These are phyloP conservation scores for Phaeoacremonium minimum DNA, from an alignment of 2,329 filamentous ascomycete genomes.

Conservation along the genomic window DNA sequence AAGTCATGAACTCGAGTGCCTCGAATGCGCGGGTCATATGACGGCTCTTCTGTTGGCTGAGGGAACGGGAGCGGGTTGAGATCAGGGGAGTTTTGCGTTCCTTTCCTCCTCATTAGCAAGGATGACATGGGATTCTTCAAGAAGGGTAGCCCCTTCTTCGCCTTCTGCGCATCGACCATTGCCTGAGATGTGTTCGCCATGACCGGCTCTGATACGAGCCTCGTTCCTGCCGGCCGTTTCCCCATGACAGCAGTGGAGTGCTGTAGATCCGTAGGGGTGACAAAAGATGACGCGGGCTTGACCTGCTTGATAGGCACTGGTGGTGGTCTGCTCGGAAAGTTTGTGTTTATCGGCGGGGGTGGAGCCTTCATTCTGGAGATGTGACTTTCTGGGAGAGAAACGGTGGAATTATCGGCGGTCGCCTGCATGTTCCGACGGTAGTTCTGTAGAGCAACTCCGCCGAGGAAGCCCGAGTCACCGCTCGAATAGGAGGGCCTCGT, in stretches of 20 bases:
- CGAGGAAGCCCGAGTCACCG: constrained; percentile 44
- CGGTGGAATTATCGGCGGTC: constrained; percentile 7
- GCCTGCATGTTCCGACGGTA: constrained; percentile 31
- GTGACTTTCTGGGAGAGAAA: constrained; percentile 16
- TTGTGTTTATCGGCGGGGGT: constrained; percentile 29
- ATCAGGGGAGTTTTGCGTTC: constrained; percentile 43
- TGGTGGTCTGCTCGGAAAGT: constrained; percentile 22
- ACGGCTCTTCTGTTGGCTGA: constrained; percentile 35
- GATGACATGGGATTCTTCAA: constrained; percentile 58
- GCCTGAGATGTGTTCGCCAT: constrained; percentile 18
- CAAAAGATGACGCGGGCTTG: constrained; percentile 37
- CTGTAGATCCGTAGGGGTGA: constrained; percentile 45
- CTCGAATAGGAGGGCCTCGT: constrained; percentile 27
- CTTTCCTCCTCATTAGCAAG: constrained; percentile 52
- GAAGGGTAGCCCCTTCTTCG: constrained; percentile 52
- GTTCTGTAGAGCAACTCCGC: constrained; percentile 49
- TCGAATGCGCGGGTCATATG: constrained; percentile 60
- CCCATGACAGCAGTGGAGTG: constrained; percentile 23
- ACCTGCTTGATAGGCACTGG: constrained; percentile 20
- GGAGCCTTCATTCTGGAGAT: constrained; percentile 23
- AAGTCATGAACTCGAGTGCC: constrained; percentile 64
- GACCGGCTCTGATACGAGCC: constrained; percentile 32
- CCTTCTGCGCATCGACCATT: constrained; percentile 33
- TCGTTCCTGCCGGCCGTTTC: constrained; percentile 37
- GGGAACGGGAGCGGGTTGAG: constrained; percentile 33